Percentiles rank a stretch among this genome's conserved stretches.
These are phyloP conservation scores for Sporothrix sp. DNA, from an alignment of 2,329 filamentous ascomycete species.

Conservation along the genomic window DNA sequence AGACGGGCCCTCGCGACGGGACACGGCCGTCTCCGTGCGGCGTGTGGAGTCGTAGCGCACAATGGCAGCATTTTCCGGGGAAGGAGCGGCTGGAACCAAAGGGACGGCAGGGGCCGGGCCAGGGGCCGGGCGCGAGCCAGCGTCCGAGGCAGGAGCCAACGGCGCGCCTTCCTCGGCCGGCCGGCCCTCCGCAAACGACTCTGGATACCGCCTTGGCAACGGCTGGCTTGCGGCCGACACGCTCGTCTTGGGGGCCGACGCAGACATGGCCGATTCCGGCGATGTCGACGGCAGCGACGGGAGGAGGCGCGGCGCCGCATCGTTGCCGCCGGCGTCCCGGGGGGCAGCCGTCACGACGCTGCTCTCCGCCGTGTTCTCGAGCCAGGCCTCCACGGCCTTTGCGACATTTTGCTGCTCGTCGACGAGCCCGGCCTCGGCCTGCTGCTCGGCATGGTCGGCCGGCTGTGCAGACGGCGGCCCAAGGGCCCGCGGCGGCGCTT, in stretches of 20 bases:
- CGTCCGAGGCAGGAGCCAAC: neutral
- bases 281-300: neutral
- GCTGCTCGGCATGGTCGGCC: neutral
- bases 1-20: neutral
- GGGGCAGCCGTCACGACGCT: neutral
- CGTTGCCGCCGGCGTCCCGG: neutral
- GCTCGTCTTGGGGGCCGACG: no score
- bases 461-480: neutral
- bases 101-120: no score
- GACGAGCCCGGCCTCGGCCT: neutral
- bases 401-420: neutral
- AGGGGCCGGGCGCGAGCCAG: no score
- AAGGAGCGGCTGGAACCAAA: neutral
- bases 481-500: no score
- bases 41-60: neutral
- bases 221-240: no score
- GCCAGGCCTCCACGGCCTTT: constrained; percentile 7
- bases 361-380: neutral
- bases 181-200: neutral
- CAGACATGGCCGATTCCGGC: neutral
- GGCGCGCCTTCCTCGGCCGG: neutral
- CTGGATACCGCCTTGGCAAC: no score
- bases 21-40: neutral
- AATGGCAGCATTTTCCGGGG: neutral
- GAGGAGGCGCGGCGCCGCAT: neutral